phyloP scores from a whole-genome alignment of 345 rosid genomes.

The Linum trigynum region DNA sequence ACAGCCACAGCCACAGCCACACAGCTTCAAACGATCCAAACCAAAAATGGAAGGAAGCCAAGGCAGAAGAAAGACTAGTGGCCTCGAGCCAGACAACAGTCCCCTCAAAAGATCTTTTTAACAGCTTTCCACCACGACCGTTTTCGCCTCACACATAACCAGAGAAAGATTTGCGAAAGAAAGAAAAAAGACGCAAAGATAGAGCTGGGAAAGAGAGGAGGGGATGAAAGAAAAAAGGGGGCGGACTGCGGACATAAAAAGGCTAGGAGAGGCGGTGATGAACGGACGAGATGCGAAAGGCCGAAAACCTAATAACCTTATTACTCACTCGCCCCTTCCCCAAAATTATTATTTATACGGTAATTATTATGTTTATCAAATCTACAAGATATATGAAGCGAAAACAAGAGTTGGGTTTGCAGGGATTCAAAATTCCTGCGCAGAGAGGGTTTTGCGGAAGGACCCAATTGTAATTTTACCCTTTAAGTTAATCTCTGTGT shows the following conservation, averaged over 20 bases:
- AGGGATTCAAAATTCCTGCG: too few species aligned
- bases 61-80: neutral
- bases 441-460: too few species aligned
- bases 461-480: too few species aligned
- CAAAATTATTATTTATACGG: too few species aligned
- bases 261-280: slow-evolving; percentile 4
- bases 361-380: too few species aligned
- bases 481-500: too few species aligned
- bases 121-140: neutral
- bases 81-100: slow-evolving; percentile 32
- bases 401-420: too few species aligned
- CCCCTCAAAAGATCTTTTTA: neutral
- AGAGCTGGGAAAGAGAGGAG: neutral
- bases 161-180: neutral
- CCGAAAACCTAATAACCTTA: neutral
- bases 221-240: slow-evolving; percentile 11
- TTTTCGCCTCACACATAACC: neutral
- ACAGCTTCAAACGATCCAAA: neutral
- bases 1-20: too few species aligned
- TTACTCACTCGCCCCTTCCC: too few species aligned
- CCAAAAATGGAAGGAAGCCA: neutral
- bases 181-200: neutral
- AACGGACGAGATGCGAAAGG: neutral
- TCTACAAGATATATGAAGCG: too few species aligned
- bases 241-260: neutral